These are phyloP conservation scores for Aureobasidium sp. DNA, from an alignment of 2,329 filamentous ascomycete genomes.

Conservation along the genomic window DNA sequence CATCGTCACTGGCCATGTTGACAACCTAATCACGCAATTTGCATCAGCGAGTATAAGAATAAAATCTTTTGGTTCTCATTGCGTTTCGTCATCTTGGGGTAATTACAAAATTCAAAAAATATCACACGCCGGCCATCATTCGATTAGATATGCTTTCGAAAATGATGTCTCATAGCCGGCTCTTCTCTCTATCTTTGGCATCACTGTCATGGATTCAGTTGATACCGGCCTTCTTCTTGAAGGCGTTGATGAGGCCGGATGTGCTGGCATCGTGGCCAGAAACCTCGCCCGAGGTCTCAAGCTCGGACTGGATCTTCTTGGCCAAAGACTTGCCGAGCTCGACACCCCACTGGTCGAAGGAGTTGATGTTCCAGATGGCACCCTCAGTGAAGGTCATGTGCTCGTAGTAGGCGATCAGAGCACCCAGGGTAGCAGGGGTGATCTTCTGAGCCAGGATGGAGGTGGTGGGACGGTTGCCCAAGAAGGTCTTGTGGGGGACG, in stretches of 20 bases:
- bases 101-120: conserved; percentile 1
- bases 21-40: background rate
- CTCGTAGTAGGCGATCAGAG: conserved; percentile 97
- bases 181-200: background rate
- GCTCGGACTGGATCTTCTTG: conserved; percentile 60
- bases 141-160: background rate
- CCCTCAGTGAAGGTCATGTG: conserved; percentile 97
- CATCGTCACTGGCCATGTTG: background rate
- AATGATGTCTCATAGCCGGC: conserved; percentile 2
- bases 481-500: conserved; percentile 97
- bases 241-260: conserved; percentile 79
- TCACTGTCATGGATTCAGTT: conserved; percentile 14
- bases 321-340: conserved; percentile 94
- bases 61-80: conserved; percentile 10
- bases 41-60: background rate
- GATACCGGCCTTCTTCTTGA: conserved; percentile 66
- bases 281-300: conserved; percentile 67
- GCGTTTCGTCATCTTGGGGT: conserved; percentile 7
- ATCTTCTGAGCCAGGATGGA: conserved; percentile 91
- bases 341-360: conserved; percentile 98
- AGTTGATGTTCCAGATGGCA: conserved; percentile 98
- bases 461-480: conserved; percentile 94
- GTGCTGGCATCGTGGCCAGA: conserved; percentile 78
- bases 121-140: background rate
- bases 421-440: conserved; percentile 85